Evolutionary conservation across 352 stramenopile species (phyloP), one percentile per base, ranked within the genome.

Genomic region (Pythium vanterpoolii): DNA sequence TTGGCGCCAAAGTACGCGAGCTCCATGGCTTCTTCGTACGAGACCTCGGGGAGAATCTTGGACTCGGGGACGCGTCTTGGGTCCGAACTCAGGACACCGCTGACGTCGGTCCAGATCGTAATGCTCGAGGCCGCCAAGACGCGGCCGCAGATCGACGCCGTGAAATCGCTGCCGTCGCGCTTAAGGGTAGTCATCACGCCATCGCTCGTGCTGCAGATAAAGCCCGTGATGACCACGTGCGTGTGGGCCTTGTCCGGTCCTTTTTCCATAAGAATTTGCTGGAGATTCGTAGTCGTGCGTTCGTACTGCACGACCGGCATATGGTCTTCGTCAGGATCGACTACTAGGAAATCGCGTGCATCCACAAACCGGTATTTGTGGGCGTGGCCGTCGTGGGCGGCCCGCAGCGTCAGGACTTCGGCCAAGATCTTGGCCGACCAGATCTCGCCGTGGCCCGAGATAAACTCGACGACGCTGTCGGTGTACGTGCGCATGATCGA

Each of bases 1-100:
- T 99, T 98, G 14, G 97, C 97, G 26, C 97, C 97, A 72, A 99
- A 99, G 70, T 98, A 98, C 9, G 96, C 96, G 27, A 99, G 79
- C 75, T 99, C 97, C 92, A 99, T 98, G 34, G 97, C 97, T 73
- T 99, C 96, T 67, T 98, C 94, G 75, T 98, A 99, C 28, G 86
- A 97, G 18, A 99, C 79, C 66, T 98, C 84, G 16, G 78, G 65
- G 13, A 98, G 71, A 39, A 96, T 92, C 56, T 87, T 83, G 5
- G 94, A 95, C 59, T 96, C 86, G 3, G 94, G 93, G 24, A 99
- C 97, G 54, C 94, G 79, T 52, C 96, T 76, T 28, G 97, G 97
- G 66, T 99, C 96, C 5, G 95, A 95, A 50, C 89, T 96, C 24
- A 98, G 68, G 31, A 98, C 95, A 46, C 96, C 96, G 74, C 97